These are phyloP conservation scores for Pleurotus eryngii DNA, from an alignment of 768 basidiomycete genomes.

Conservation along the genomic window DNA sequence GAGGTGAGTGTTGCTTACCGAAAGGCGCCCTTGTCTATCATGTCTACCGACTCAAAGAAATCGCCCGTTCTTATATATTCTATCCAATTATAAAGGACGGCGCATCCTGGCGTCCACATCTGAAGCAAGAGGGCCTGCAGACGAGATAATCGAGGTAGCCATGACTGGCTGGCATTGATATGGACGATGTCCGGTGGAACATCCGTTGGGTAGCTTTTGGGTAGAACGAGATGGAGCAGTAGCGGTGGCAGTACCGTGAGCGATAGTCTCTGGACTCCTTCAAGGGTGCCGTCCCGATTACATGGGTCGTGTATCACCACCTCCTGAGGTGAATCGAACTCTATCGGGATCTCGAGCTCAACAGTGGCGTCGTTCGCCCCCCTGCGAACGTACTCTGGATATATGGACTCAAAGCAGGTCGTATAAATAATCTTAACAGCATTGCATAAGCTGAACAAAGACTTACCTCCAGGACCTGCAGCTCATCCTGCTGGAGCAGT, in stretches of 20 bases:
- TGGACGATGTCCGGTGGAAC: conserved; percentile 52
- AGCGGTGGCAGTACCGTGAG: conserved; percentile 62
- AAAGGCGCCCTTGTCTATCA: conserved; percentile 34
- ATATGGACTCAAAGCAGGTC: conserved; percentile 56
- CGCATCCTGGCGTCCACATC: conserved; percentile 61
- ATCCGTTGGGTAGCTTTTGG: conserved; percentile 50
- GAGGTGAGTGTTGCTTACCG: conserved; percentile 26
- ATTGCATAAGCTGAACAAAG: background rate
- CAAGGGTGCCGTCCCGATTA: background rate
- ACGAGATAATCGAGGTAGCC: conserved; percentile 43
- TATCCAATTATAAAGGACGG: conserved; percentile 66
- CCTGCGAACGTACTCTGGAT: conserved; percentile 63
- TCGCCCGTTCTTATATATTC: conserved; percentile 69
- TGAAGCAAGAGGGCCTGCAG: conserved; percentile 41
- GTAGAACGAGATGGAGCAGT: conserved; percentile 51
- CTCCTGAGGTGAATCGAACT: conserved; percentile 33
- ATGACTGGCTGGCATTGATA: conserved; percentile 53
- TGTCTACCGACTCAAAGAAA: conserved; percentile 47
- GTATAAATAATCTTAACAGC: background rate
- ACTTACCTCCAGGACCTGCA: conserved; percentile 58
- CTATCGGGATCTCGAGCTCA: conserved; percentile 64
- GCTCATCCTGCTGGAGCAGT: conserved; percentile 51
- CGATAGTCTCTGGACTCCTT: conserved; percentile 18
- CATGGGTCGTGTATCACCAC: conserved; percentile 13
- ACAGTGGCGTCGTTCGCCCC: conserved; percentile 34